Base-by-base conservation (phyloP, 805 yeast species). In the Wickerhamomyces subpelliculosus region DNA sequence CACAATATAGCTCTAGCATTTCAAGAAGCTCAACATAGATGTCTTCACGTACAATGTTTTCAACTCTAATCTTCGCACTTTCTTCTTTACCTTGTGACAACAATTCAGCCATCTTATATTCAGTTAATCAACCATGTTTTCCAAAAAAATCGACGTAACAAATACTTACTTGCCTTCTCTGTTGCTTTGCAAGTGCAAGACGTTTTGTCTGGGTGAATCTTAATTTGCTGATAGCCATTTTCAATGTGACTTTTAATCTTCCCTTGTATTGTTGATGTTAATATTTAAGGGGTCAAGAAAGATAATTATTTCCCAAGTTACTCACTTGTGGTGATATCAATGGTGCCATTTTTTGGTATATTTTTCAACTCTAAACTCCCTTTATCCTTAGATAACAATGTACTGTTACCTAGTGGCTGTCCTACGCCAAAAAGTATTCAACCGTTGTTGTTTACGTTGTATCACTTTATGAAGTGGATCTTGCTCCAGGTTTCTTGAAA, bases 31-130 rank as follows among this genome's bases (percentile, higher is more conserved):
- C 96, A 18, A 84, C 74, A 51, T 80, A 75, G 24, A 84, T 75
- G 53, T 87, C 96, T 47, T 85, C 90, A 26, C 89, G 70, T 24
- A 88, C 84, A 40, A 87, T 75, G 49, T 84, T 83, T 55, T 87
- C 96, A 4, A 85, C 90, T 35, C 95, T 62, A 40, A 86, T 86
- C 39, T 73, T 72, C 10, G 96, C 96, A 49, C 88, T 84, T 36
- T 81, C 79, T 44, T 85, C 89, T 52, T 84, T 86, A 7, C 86
- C 87, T 31, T 66, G 68, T 8, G 71, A 65, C 36, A 87, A 63
- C 10, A 86, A 62, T 34, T 83, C 88, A 2, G 95, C 94, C 72
- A 37, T 68, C 71, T 42, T 89, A 64, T 35, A 18, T 34, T 13
- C 23, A 5, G 22, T 17, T n/a, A 11, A 4, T 14, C 2, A 8